Evolutionary conservation across 2,329 filamentous ascomycete genomes (phyloP), one percentile per base, ranked within the genome.

Genomic region (Lecanicillium sp.): DNA sequence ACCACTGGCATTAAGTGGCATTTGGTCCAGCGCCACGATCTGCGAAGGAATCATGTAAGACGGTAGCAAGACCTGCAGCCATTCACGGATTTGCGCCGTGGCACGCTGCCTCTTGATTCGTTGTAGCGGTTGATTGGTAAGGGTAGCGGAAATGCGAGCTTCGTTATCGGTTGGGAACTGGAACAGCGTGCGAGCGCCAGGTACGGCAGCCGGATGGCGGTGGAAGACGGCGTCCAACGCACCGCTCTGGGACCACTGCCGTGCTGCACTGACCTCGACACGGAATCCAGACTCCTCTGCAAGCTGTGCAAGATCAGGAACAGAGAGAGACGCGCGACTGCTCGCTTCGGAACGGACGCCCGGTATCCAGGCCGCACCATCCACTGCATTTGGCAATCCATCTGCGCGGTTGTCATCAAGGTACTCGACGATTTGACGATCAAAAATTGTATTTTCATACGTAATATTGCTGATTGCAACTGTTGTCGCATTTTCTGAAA

Each of bases 241-340:
- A 11, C 61, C 61, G 1, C 41, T 46, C n/a, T 58, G 59, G n/a
- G 42, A 42, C 21, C 36, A 29, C 27, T 70, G 70, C 14, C 65
- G 60, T 0, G 74, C 75, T 53, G 72, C 74, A 46, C 66, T 65
- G 3, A 66, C 54, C 17, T 75, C 68, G 17, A 75, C 72, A 20
- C 67, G 58, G 50, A 71, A 77, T n/a, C 72, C 72, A 12, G 64
- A 56, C 17, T 55, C 52, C 26, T 62, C 5, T 4, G 56, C 58
- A 1, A 66, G 24, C 3, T 54, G 41, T 1, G 46, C 51, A 5
- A 62, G 38, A 3, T 60, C 58, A 6, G 48, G 10, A 1, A 54
- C 50, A 1, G 52, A 54, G 2, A 54, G 49, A 0, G 52, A 55
- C 3, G 48, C 33, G 12, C 26, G 47, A 1, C 19, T 15, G 21